These are phyloP conservation scores for Lachancea sp. DNA, from an alignment of 805 yeast species.

Conservation along the genomic window DNA sequence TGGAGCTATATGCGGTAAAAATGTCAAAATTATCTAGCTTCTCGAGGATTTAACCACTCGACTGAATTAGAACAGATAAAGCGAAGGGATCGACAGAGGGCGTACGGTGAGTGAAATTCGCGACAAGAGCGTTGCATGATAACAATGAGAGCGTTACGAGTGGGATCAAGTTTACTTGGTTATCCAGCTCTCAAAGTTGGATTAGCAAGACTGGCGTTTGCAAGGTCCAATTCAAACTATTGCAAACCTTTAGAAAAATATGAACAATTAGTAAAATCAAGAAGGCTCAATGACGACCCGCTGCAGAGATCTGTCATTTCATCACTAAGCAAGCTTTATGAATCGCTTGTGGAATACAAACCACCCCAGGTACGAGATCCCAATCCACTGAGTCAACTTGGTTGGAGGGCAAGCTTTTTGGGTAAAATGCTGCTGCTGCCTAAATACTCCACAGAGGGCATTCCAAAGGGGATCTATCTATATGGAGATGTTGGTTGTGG, in stretches of 20 bases:
- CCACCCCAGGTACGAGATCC: conserved; percentile 61
- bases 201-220: background rate
- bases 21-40: background rate
- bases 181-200: background rate
- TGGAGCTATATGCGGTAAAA: background rate
- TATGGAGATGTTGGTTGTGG: conserved; percentile 99
- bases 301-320: conserved; percentile 72
- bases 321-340: conserved; percentile 54
- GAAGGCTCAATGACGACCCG: conserved; percentile 60
- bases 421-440: conserved; percentile 29
- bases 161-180: background rate
- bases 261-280: conserved; percentile 41
- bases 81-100: no score
- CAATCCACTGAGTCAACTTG: conserved; percentile 35
- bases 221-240: background rate
- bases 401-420: conserved; percentile 37
- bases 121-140: background rate
- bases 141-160: background rate
- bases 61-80: no score
- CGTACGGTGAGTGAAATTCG: background rate
- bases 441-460: conserved; percentile 26
- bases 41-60: background rate
- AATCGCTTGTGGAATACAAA: conserved; percentile 43
- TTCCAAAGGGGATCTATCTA: conserved; percentile 81
- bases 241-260: conserved; percentile 47